These are phyloP conservation scores for Kluyveromyces sp. DNA, from an alignment of 1,139 yeast genomes.

Conservation along the genomic window DNA sequence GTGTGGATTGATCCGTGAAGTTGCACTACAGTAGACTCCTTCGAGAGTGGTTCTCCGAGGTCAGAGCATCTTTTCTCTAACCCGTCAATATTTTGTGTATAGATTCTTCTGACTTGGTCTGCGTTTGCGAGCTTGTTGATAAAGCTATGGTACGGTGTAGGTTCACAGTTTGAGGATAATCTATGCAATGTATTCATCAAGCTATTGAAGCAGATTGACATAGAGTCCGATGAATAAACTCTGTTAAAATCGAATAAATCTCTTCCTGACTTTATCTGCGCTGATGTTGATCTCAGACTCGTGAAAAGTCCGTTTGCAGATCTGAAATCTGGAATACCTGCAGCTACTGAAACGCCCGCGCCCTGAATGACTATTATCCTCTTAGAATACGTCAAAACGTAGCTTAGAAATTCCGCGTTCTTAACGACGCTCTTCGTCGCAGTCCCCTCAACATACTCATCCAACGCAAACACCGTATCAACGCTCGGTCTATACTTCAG, in stretches of 20 bases:
- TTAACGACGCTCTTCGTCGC: conserved; percentile 27
- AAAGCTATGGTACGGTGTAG: conserved; percentile 68
- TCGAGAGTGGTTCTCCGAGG: conserved; percentile 32
- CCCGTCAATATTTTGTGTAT: conserved; percentile 65
- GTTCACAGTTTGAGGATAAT: conserved; percentile 50
- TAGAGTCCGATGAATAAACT: conserved; percentile 59
- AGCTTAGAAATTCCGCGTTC: conserved; percentile 37
- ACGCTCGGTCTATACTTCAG: conserved; percentile 38
- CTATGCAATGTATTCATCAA: conserved; percentile 60
- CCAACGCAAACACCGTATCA: conserved; percentile 37
- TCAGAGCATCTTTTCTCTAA: conserved; percentile 39
- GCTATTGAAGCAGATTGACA: conserved; percentile 59
- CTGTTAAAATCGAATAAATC: conserved; percentile 67
- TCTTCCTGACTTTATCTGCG: conserved; percentile 57
- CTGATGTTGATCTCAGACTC: conserved; percentile 41
- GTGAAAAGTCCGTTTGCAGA: conserved; percentile 72
- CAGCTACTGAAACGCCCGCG: conserved; percentile 84
- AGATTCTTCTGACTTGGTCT: conserved; percentile 60
- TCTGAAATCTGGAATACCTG: conserved; percentile 87
- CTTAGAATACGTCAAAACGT: conserved; percentile 42
- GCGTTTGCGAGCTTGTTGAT: conserved; percentile 53
- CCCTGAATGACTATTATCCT: conserved; percentile 61
- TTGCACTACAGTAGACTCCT: conserved; percentile 55
- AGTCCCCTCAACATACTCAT: conserved; percentile 23
- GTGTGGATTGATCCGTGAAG: conserved; percentile 72